Percentiles rank a stretch among this genome's conserved stretches.
These are phyloP conservation scores for Cryptosporidium viatorum DNA, from an alignment of 169 alveolate genomes.

Conservation along the genomic window DNA sequence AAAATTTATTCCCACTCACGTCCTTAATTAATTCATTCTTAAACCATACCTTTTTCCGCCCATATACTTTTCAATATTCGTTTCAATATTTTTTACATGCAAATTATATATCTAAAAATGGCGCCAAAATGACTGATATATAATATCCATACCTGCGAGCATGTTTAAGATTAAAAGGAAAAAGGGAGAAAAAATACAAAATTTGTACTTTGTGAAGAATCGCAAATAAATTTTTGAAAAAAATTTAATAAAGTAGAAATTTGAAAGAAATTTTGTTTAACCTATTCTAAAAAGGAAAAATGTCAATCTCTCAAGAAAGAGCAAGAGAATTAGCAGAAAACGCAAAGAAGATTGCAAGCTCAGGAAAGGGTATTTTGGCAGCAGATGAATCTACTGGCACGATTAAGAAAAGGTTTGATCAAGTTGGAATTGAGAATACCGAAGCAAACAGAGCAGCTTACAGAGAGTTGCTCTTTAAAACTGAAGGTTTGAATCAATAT, in stretches of 20 bases:
- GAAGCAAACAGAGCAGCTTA: slow-evolving; percentile 95
- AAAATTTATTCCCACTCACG: neutral
- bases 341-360: slow-evolving; percentile 84
- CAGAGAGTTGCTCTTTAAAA: slow-evolving; percentile 94
- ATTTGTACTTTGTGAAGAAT: neutral
- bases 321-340: slow-evolving; percentile 83
- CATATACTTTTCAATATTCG: neutral
- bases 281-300: neutral
- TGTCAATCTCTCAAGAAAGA: slow-evolving; percentile 63
- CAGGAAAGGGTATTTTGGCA: slow-evolving; percentile 98
- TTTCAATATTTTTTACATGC: neutral
- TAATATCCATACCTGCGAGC: slow-evolving; percentile 7
- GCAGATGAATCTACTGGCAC: slow-evolving; percentile 99
- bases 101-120: neutral
- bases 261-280: neutral
- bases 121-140: neutral
- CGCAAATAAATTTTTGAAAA: neutral
- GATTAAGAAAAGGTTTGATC: slow-evolving; percentile 94
- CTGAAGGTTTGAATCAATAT: slow-evolving; percentile 92
- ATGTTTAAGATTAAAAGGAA: neutral
- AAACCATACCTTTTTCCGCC: too few species aligned
- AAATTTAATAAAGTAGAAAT: neutral
- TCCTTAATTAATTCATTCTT: neutral
- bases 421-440: slow-evolving; percentile 93
- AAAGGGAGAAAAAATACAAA: neutral